Base-by-base conservation (phyloP, 345 rosid genomes). In the Diplotaxis tenuifolia region DNA sequence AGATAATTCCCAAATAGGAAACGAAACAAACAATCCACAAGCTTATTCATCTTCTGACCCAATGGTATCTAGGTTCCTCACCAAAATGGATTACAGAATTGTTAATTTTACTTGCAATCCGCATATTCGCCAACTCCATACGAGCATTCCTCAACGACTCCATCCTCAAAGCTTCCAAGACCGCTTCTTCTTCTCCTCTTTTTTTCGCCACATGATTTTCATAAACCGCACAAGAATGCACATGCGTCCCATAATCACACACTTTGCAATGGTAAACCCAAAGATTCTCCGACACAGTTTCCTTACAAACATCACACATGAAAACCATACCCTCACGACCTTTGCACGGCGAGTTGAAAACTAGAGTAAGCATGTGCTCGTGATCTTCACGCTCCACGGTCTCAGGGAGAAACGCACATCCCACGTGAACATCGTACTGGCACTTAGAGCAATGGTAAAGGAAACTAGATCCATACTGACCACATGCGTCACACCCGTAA, bases 401-500 rank as follows among this genome's bases (percentile, higher is more conserved):
- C 7, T 57, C 66, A 5, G 77, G 53, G 58, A 73, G 8, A 21
- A 29, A 40, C 9, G 29, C 66, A 73, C 77, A 73, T 6, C 72
- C 72, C 3, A 73, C 65, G 32, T 73, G 77, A 29, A 73, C 18
- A 56, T 57, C 65, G 20, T 56, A 73, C 22, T 65, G 49, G 36
- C 77, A 73, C 5, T 21, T 14, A 9, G 71, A 57, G 7, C 72
- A 73, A 6, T 65, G 16, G 72, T 65, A 73, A 29, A 23, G 45
- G 66, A 73, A 73, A 6, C 66, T 71, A 0, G 77, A 65, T 56
- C 72, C 77, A 14, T 45, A 42, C 1, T 65, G 25, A 20, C 58
- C 77, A 9, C 77, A 73, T 0, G 72, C 77, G 1, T 47, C 19
- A 11, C 77, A 73, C n/a, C 27, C 49, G 59, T 73, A 45, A 65